Base-by-base conservation (phyloP, 1,139 yeast genomes). In the Sugiyamaella castrensis region DNA sequence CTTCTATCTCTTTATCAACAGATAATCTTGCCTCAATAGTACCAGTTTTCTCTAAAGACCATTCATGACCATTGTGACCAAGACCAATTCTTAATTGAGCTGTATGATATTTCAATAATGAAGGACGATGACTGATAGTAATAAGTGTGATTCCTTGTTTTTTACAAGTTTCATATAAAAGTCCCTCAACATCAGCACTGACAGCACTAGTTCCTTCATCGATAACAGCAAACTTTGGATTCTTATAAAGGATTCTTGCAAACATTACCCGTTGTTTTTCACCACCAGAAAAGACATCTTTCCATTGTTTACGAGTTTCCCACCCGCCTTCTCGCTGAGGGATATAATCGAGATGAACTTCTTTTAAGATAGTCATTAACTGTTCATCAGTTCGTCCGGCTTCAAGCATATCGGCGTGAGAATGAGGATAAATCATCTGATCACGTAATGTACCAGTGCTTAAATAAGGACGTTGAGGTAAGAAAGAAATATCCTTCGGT, bases 161-260 rank as follows among this genome's bases (percentile, higher is more conserved):
- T 61, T 81, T 85, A 66, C 91, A 75, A 55, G 84, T 68, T 62
- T 87, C 95, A 68, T 89, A 91, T 52, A 91, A 73, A 55, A 83
- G 79, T 57, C 91, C 97, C 68, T 91, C 98, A 64, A 87, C 91
- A 67, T 91, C 98, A 34, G 87, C 84, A 52, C 91, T 82, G 12
- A 91, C 92, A 0, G 98, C 97, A 63, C 89, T 87, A 9, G 97
- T 91, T 31, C 95, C 87, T 68, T 91, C 97, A 68, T 91, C 98
- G 56, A 91, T 76, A 6, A 91, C 81, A 2, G 91, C 92, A 67
- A 87, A 86, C 64, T 78, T 77, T 39, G 96, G 96, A 48, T 77
- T 76, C 66, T 86, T 87, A 71, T 85, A 88, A 58, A 91, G 73
- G 6, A 91, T 79, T 59, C 97, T 75, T 0, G 97, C 97, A 72